These are phyloP conservation scores for Paracamarosporium sp. DNA, from an alignment of 2,329 filamentous ascomycete species.

Conservation along the genomic window DNA sequence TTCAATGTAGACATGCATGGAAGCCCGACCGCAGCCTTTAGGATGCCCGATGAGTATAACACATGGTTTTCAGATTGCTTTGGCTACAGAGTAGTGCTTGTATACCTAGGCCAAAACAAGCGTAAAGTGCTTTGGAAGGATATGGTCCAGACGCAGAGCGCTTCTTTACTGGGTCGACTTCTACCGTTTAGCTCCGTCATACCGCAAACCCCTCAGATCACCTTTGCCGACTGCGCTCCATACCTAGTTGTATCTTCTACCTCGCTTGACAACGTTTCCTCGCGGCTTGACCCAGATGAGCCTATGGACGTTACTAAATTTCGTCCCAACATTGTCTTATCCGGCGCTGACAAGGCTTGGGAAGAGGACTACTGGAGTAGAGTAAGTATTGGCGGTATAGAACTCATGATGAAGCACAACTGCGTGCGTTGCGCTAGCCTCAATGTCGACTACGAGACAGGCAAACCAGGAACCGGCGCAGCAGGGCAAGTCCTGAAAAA, in stretches of 20 bases:
- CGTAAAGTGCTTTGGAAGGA: slow-evolving; percentile 50
- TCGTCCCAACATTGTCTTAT: slow-evolving; percentile 54
- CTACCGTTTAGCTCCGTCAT: slow-evolving; percentile 9
- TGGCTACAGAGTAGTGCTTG: slow-evolving; percentile 51
- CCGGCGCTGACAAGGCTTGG: slow-evolving; percentile 41
- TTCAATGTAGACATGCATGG: slow-evolving; percentile 53
- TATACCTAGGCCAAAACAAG: slow-evolving; percentile 51
- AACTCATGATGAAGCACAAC: slow-evolving; percentile 52
- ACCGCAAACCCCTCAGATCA: slow-evolving; percentile 52
- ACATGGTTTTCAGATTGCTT: slow-evolving; percentile 54
- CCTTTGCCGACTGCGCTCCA: slow-evolving; percentile 77
- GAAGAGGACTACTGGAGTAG: slow-evolving; percentile 3
- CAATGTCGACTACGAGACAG: slow-evolving; percentile 57
- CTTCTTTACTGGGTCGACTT: slow-evolving; percentile 36
- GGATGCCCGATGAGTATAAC: slow-evolving; percentile 51
- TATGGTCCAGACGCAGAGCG: slow-evolving; percentile 21
- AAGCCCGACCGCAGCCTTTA: slow-evolving; percentile 50
- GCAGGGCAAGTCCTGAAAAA: slow-evolving; percentile 53
- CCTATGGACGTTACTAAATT: slow-evolving; percentile 56
- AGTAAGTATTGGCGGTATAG: slow-evolving; percentile 39
- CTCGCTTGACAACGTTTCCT: slow-evolving; percentile 72
- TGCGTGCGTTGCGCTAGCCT: slow-evolving; percentile 55
- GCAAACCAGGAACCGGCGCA: slow-evolving; percentile 45
- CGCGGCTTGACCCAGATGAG: slow-evolving; percentile 41
- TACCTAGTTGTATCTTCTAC: slow-evolving; percentile 74